A percentile compares a stretch with the other conserved stretches of the same genome.
phyloP scores from a whole-genome alignment of 192 early-diverging fungal species.

The Coemansia sp. region DNA sequence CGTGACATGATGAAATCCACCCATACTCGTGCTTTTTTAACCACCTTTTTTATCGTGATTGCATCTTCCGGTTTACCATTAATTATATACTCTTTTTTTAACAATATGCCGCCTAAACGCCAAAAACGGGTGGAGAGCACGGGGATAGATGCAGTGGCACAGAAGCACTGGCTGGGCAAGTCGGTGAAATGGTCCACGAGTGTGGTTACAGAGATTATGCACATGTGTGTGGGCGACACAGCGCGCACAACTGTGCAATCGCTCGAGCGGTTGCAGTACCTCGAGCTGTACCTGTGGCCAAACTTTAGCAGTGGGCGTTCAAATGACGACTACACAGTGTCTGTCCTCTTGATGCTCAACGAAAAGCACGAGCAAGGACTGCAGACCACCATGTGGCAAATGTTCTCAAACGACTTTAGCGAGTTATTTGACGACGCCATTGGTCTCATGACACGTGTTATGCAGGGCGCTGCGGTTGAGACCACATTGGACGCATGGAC shows the following conservation, averaged over 20 bases:
- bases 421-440: slow-evolving; percentile 13
- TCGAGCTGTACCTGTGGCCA: slow-evolving; percentile 75
- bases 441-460: slow-evolving; percentile 36
- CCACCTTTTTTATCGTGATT: not conserved
- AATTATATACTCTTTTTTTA: not conserved
- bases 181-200: slow-evolving; percentile 12
- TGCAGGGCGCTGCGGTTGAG: not conserved
- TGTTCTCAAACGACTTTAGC: slow-evolving; percentile 7
- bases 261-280: slow-evolving; percentile 37
- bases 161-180: slow-evolving; percentile 7
- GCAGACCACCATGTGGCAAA: slow-evolving; percentile 12
- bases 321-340: slow-evolving; percentile 61
- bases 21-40: no score
- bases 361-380: slow-evolving; percentile 84
- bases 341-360: slow-evolving; percentile 84
- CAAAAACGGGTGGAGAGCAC: not conserved
- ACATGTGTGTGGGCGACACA: slow-evolving; percentile 8
- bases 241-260: slow-evolving; percentile 8
- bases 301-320: slow-evolving; percentile 33
- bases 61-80: not conserved
- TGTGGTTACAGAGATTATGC: slow-evolving; percentile 6
- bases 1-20: not conserved
- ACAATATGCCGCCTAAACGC: not conserved
- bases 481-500: slow-evolving; percentile 28
- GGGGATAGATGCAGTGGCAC: not conserved